These are phyloP conservation scores for Septoria linicola DNA, from an alignment of 2,329 filamentous ascomycete genomes.

Conservation along the genomic window DNA sequence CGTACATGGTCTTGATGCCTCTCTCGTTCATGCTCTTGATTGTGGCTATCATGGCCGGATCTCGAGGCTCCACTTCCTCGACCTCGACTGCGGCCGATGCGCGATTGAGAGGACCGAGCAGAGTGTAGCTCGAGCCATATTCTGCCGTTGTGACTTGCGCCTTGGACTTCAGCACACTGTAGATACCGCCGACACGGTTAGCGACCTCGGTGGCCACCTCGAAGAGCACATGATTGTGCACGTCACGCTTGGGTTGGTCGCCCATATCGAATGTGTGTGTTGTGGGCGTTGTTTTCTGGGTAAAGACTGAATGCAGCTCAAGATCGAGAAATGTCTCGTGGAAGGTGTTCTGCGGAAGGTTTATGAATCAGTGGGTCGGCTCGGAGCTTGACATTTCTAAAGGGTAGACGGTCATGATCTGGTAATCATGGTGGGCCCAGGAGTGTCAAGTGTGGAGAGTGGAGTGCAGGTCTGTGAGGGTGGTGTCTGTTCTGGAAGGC, in stretches of 20 bases:
- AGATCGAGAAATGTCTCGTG: not conserved
- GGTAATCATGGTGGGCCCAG: not conserved
- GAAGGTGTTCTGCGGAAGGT: conserved; percentile 2
- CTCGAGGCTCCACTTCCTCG: conserved; percentile 82
- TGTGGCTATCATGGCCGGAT: conserved; percentile 73
- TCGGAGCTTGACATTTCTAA: not conserved
- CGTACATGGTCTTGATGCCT: conserved; percentile 86
- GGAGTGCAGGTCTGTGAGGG: no score
- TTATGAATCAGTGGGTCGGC: conserved; percentile 3
- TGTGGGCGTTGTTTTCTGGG: conserved; percentile 5
- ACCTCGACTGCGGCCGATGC: conserved; percentile 96
- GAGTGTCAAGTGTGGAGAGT: not conserved
- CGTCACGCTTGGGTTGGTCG: conserved; percentile 59
- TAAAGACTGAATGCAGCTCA: conserved; percentile 7
- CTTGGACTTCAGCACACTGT: conserved; percentile 98
- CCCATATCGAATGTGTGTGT: conserved; percentile 31
- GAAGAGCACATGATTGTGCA: conserved; percentile 94
- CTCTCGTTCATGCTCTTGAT: conserved; percentile 92
- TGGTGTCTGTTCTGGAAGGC: no score
- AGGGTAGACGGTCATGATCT: not conserved
- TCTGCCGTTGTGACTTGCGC: conserved; percentile 95
- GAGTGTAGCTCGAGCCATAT: conserved; percentile 95
- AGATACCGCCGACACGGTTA: conserved; percentile 97
- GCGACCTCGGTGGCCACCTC: conserved; percentile 97
- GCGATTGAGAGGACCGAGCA: conserved; percentile 91